These are phyloP conservation scores for Clavispora carvajalis DNA, from an alignment of 805 yeast species.

Conservation along the genomic window DNA sequence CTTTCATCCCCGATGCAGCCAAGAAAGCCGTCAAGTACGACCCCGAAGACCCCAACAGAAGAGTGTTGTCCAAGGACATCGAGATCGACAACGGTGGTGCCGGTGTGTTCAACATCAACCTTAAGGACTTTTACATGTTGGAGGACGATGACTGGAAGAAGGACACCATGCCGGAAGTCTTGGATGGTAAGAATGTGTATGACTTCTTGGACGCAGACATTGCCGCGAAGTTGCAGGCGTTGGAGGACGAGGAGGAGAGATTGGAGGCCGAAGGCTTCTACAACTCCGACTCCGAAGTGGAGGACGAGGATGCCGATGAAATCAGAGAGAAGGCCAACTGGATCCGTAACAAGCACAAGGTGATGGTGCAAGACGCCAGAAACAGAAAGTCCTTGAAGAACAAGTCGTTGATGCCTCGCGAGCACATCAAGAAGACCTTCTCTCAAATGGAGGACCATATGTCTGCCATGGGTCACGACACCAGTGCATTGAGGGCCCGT, in stretches of 20 bases:
- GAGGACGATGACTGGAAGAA: constrained; percentile 98
- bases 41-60: constrained; percentile 73
- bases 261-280: constrained; percentile 93
- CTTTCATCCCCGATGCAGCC: constrained; percentile 78
- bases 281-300: constrained; percentile 73
- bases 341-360: constrained; percentile 94
- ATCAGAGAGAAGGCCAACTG: constrained; percentile 84
- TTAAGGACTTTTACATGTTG: constrained; percentile 84
- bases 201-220: constrained; percentile 97
- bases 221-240: constrained; percentile 84
- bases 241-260: constrained; percentile 96
- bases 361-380: constrained; percentile 85
- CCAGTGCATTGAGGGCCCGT: constrained; percentile 45
- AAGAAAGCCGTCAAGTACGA: constrained; percentile 62
- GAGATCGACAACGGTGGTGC: constrained; percentile 98
- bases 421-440: constrained; percentile 71
- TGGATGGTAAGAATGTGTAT: constrained; percentile 94
- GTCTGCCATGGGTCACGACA: constrained; percentile 86
- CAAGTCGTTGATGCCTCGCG: constrained; percentile 85
- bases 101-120: constrained; percentile 91
- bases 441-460: constrained; percentile 83
- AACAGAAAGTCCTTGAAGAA: constrained; percentile 82
- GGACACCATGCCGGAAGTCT: constrained; percentile 93
- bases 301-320: constrained; percentile 43
- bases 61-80: constrained; percentile 76